phyloP scores from a whole-genome alignment of 805 yeast species.

The Candida sithepensis region DNA sequence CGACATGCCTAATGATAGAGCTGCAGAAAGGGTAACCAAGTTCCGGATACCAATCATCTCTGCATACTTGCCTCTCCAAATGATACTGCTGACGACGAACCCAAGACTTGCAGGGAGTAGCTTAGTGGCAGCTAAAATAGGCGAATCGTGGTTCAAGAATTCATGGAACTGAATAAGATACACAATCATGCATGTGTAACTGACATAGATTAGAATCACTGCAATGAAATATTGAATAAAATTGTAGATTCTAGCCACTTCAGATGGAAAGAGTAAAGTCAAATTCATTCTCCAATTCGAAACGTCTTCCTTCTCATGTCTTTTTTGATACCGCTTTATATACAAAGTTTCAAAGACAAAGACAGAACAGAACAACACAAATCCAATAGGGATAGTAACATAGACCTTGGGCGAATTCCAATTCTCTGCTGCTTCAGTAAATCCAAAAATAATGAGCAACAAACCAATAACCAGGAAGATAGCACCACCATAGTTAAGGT shows the following conservation, averaged over 20 bases:
- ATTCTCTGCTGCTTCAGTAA: slow-evolving; percentile 42
- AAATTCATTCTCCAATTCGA: slow-evolving; percentile 14
- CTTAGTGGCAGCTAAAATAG: slow-evolving; percentile 36
- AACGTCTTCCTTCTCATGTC: background rate
- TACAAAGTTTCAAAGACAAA: slow-evolving; percentile 30
- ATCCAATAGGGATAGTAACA: slow-evolving; percentile 39
- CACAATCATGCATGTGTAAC: slow-evolving; percentile 6
- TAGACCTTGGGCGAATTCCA: slow-evolving; percentile 41
- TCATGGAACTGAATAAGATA: slow-evolving; percentile 20
- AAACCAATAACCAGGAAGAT: slow-evolving; percentile 32
- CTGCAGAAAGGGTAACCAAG: slow-evolving; percentile 11
- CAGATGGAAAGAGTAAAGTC: slow-evolving; percentile 21
- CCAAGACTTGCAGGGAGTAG: slow-evolving; percentile 33
- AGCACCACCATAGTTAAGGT: slow-evolving; percentile 37
- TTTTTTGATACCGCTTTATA: slow-evolving; percentile 11
- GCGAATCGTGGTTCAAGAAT: slow-evolving; percentile 28
- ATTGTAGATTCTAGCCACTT: slow-evolving; percentile 17
- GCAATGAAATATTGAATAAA: slow-evolving; percentile 15
- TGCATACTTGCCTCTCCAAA: slow-evolving; percentile 15
- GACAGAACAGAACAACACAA: slow-evolving; percentile 26
- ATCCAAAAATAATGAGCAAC: slow-evolving; percentile 38
- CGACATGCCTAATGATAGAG: slow-evolving; percentile 10
- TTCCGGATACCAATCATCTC: slow-evolving; percentile 20
- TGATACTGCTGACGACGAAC: slow-evolving; percentile 24
- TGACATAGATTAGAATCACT: slow-evolving; percentile 6